These are phyloP conservation scores for Eimeria acervulina DNA, from an alignment of 169 alveolate species.

Conservation along the genomic window DNA sequence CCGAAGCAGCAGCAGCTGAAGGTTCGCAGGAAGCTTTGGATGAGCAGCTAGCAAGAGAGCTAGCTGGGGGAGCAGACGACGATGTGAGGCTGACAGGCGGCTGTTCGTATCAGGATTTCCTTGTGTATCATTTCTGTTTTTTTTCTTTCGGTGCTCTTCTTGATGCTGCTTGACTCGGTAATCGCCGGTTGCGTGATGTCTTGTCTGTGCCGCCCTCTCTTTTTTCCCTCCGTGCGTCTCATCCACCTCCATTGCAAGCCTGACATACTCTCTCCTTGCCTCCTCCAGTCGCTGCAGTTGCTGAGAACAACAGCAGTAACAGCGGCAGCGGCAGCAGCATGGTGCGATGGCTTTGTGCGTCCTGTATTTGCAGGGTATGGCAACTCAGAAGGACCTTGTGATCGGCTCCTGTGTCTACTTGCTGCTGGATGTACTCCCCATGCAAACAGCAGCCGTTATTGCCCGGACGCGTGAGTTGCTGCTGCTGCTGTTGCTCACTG, in stretches of 20 bases:
- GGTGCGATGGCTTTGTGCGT: neutral
- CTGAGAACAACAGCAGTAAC: neutral
- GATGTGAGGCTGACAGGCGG: conserved; percentile 1
- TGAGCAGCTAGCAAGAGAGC: conserved; percentile 61
- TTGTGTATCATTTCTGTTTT: neutral
- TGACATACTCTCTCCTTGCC: neutral
- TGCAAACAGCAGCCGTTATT: conserved; percentile 66
- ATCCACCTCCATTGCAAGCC: too few relatives aligned
- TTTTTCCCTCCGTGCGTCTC: too few relatives aligned
- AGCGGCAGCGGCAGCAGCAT: neutral
- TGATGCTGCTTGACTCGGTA: neutral
- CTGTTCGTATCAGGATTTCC: neutral
- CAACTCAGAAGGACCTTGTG: conserved; percentile 64
- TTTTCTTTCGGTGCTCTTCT: neutral
- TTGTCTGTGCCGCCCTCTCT: neutral
- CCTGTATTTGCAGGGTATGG: conserved; percentile 5
- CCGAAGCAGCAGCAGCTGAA: neutral
- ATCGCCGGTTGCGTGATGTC: neutral
- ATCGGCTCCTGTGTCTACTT: conserved; percentile 74
- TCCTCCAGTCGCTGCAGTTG: neutral
- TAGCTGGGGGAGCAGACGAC: conserved; percentile 21
- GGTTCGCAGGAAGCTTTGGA: conserved; percentile 36
- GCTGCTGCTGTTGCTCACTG: neutral
- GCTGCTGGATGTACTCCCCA: conserved; percentile 76
- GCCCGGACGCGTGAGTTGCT: conserved; percentile 57